phyloP scores from a whole-genome alignment of 805 yeast genomes.

The Myxozyma neotropica region DNA sequence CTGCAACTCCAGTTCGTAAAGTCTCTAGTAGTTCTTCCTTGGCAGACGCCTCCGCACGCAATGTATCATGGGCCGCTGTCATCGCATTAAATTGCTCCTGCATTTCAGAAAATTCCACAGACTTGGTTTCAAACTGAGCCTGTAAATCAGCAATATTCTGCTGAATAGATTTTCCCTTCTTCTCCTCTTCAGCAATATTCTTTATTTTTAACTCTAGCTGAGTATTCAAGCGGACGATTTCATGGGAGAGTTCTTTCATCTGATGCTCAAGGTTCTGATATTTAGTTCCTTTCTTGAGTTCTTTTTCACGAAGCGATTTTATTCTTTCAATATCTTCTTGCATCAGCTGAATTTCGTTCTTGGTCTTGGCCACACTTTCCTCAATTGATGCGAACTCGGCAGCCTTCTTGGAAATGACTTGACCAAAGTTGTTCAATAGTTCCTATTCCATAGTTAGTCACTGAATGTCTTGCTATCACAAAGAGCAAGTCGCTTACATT shows the following conservation, averaged over 20 bases:
- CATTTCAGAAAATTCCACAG: conserved; percentile 45
- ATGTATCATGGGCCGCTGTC: conserved; percentile 48
- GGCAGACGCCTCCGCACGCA: conserved; percentile 53
- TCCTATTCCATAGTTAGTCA: conserved; percentile 15
- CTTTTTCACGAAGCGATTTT: conserved; percentile 56
- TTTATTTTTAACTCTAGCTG: conserved; percentile 59
- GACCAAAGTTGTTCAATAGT: conserved; percentile 11
- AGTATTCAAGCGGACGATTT: conserved; percentile 68
- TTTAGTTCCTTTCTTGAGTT: conserved; percentile 61
- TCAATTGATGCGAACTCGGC: conserved; percentile 14
- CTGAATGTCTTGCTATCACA: not conserved
- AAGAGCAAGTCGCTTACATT: conserved; percentile 24
- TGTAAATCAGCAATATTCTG: conserved; percentile 41
- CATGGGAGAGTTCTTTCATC: conserved; percentile 62
- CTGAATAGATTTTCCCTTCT: conserved; percentile 44
- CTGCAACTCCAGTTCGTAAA: conserved; percentile 84
- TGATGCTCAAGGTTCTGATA: conserved; percentile 60
- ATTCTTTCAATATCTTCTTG: conserved; percentile 62
- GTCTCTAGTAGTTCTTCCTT: conserved; percentile 83
- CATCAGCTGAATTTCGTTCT: conserved; percentile 57
- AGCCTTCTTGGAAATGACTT: conserved; percentile 14
- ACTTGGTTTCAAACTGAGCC: conserved; percentile 40
- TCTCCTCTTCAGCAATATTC: conserved; percentile 58
- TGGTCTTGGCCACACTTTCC: conserved; percentile 10
- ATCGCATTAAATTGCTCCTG: conserved; percentile 52